Base-by-base conservation (phyloP, 2,329 filamentous ascomycete genomes). In the Epichloe scottii region DNA sequence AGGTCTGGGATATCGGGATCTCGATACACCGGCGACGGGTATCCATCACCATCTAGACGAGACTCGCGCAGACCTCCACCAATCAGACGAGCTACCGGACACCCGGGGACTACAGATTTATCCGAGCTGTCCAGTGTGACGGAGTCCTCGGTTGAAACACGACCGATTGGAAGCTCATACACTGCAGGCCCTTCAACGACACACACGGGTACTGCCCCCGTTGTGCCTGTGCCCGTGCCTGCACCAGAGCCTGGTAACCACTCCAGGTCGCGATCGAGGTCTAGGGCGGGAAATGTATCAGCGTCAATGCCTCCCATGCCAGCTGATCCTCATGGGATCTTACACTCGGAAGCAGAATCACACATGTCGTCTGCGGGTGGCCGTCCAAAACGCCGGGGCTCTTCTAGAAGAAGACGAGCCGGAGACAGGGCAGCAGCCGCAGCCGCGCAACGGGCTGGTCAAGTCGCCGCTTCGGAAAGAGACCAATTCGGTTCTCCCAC, bases 11-110 rank as follows among this genome's bases (percentile, higher is more conserved):
- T 77, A 37, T 75, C 76, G 34, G 73, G 76, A n/a, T 79, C 81
- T 21, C 74, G 74, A 58, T 88, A 79, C 54, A 88, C 85, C 2
- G 85, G 80, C 30, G 86, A 89, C 62, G 83, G 83, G 26, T 72
- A 76, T 53, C 69, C 71, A 3, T 74, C 74, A 15, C 74, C 78
- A 2, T 64, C 71, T 0, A 68, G 75, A 46, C 68, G 58, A 39
- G 54, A 59, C 33, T 58, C 60, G 15, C 65, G 63, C 4, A 61
- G 66, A n/a, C 59, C 62, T 8, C 58, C 58, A 11, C 57, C 62
- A 11, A 48, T 52, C 19, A 56, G 68, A 56, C 66, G 64, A 4
- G 57, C 58, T 14, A 65, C 64, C 10, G 63, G 61, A 7, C 61
- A 61, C 38, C 58, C 55, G 23, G 55, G 56, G 33, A 59, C 62